Percentiles rank a stretch among this genome's conserved stretches.
These are phyloP conservation scores for Malassezia yamatoensis DNA, from an alignment of 1,284 basidiomycete genomes.

Conservation along the genomic window DNA sequence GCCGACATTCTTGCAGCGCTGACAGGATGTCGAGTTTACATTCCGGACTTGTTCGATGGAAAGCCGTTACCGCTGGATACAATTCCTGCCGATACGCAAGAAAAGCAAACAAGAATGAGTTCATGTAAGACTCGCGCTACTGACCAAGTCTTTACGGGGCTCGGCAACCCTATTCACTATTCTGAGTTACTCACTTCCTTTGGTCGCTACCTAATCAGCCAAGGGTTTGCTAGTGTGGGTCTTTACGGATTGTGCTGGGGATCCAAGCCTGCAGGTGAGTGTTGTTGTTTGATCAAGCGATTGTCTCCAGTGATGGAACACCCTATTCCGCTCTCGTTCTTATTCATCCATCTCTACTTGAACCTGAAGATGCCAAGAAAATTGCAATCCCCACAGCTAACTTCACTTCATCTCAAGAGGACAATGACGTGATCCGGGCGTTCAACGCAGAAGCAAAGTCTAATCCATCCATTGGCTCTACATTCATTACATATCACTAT, in stretches of 20 bases:
- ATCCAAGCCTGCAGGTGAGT: slow-evolving; percentile 20
- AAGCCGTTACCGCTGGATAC: slow-evolving; percentile 53
- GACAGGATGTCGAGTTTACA: slow-evolving; percentile 52
- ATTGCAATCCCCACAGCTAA: slow-evolving; percentile 56
- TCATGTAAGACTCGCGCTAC: background rate
- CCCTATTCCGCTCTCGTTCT: slow-evolving; percentile 24
- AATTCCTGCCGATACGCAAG: slow-evolving; percentile 53
- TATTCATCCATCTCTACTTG: slow-evolving; percentile 52
- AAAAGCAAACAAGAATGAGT: slow-evolving; percentile 47
- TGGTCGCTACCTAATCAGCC: slow-evolving; percentile 51
- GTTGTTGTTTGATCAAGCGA: slow-evolving; percentile 2
- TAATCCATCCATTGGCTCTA: slow-evolving; percentile 50
- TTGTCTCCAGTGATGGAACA: slow-evolving; percentile 24
- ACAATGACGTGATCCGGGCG: slow-evolving; percentile 51
- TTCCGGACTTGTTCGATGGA: slow-evolving; percentile 60
- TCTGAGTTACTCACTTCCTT: slow-evolving; percentile 53
- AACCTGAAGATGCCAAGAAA: slow-evolving; percentile 53
- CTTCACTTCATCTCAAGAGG: slow-evolving; percentile 58
- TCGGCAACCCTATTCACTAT: slow-evolving; percentile 50
- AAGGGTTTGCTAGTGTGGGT: slow-evolving; percentile 53
- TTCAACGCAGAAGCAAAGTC: slow-evolving; percentile 51
- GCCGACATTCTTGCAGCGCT: slow-evolving; percentile 54
- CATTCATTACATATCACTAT: slow-evolving; percentile 56
- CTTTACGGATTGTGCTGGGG: slow-evolving; percentile 51
- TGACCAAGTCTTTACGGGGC: slow-evolving; percentile 12